Conservation (phyloP, 2,329 filamentous ascomycete genomes). For the Leptosphaerulina australis region DNA sequence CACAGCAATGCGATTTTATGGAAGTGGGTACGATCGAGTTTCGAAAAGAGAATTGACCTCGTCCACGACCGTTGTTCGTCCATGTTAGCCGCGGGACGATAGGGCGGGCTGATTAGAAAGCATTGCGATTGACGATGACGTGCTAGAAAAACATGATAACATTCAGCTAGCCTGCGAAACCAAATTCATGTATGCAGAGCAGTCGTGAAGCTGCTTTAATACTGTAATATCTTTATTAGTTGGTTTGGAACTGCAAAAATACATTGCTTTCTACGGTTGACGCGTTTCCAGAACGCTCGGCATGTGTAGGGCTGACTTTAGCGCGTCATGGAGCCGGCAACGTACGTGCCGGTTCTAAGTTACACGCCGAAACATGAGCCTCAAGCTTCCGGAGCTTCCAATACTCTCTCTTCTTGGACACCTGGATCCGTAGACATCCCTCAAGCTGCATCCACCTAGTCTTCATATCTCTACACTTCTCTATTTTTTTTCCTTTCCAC, state of each 20-base stretch:
- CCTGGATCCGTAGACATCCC: background rate
- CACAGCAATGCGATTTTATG: background rate
- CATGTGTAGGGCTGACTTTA: conserved; percentile 10
- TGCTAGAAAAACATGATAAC: conserved; percentile 9
- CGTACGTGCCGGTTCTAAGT: conserved; percentile 5
- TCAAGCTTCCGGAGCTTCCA: conserved; percentile 14
- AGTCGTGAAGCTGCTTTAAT: conserved; percentile 1
- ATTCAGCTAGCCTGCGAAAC: conserved; percentile 21
- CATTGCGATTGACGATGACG: conserved; percentile 27
- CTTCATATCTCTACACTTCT: too few relatives aligned
- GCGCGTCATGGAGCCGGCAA: conserved; percentile 9
- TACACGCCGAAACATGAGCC: conserved; percentile 6
- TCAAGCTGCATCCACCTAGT: background rate
- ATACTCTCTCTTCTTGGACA: background rate
- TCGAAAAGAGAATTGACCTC: background rate
- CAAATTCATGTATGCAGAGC: conserved; percentile 1
- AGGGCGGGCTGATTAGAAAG: conserved; percentile 36
- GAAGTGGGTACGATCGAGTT: background rate
- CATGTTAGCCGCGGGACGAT: conserved; percentile 24
- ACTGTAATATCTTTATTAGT: background rate
- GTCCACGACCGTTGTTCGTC: conserved; percentile 8
- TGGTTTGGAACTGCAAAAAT: background rate
- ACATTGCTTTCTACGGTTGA: background rate
- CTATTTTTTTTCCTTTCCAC: too few relatives aligned
- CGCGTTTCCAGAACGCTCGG: background rate